These are phyloP conservation scores for Stellera chamaejasme DNA, from an alignment of 345 rosid genomes.

Conservation along the genomic window DNA sequence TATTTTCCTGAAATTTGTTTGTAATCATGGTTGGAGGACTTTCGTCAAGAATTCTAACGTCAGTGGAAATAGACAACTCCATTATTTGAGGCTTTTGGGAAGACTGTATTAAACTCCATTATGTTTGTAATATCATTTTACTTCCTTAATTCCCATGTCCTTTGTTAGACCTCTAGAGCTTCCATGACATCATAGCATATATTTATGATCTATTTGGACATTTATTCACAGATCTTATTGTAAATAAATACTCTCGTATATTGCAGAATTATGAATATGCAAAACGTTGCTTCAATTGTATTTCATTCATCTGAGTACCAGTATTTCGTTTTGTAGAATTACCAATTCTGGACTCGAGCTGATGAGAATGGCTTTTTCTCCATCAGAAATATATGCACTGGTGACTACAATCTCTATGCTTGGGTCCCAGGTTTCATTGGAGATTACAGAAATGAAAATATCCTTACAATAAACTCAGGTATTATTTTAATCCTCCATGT, in stretches of 20 bases:
- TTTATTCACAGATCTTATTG: too few species aligned
- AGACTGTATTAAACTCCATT: too few species aligned
- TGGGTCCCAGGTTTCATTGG: slow-evolving; percentile 90
- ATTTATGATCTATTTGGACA: not conserved
- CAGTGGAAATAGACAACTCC: too few species aligned
- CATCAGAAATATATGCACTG: slow-evolving; percentile 44
- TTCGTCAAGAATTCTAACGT: too few species aligned
- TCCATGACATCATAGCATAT: too few species aligned
- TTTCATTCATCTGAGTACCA: not conserved
- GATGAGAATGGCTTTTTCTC: slow-evolving; percentile 55
- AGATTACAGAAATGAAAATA: slow-evolving; percentile 41
- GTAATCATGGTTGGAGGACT: too few species aligned
- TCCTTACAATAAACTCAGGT: slow-evolving; percentile 57
- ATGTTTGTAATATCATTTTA: too few species aligned
- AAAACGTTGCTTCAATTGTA: not conserved
- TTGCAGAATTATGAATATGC: not conserved
- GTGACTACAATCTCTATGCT: slow-evolving; percentile 70
- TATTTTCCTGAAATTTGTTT: too few species aligned
- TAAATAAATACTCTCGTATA: not conserved
- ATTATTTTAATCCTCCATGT: slow-evolving; percentile 5
- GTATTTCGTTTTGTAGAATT: slow-evolving; percentile 30
- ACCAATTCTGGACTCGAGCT: slow-evolving; percentile 85
- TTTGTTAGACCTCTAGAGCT: too few species aligned
- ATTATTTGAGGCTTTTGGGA: too few species aligned
- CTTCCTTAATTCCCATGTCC: too few species aligned